phyloP scores from a whole-genome alignment of 805 yeast genomes.

The Ogataea minuta region DNA sequence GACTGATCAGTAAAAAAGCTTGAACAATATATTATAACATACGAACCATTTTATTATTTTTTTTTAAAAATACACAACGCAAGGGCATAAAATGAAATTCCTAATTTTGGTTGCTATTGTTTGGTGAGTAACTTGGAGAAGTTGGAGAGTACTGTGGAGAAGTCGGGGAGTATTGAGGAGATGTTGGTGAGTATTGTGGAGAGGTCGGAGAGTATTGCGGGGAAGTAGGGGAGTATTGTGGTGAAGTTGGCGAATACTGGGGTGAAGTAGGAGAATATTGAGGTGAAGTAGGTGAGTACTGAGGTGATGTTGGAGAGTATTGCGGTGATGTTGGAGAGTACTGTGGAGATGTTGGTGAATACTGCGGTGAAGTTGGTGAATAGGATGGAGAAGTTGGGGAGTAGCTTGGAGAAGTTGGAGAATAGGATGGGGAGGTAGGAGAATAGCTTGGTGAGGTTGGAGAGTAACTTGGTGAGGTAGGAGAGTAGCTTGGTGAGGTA shows the following conservation, averaged over 20 bases:
- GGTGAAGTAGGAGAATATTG: slow-evolving; percentile 75
- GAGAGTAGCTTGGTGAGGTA: slow-evolving; percentile 70
- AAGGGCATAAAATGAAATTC: slow-evolving; percentile 15
- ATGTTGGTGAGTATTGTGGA: slow-evolving; percentile 65
- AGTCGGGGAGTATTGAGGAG: slow-evolving; percentile 76
- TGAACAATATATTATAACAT: slow-evolving; percentile 7
- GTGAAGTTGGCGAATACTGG: slow-evolving; percentile 73
- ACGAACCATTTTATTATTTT: slow-evolving; percentile 15
- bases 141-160: slow-evolving; percentile 79
- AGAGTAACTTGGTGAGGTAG: slow-evolving; percentile 66
- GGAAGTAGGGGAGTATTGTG: slow-evolving; percentile 70
- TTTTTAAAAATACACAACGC: slow-evolving; percentile 18
- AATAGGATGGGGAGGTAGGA: slow-evolving; percentile 76
- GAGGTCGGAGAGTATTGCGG: slow-evolving; percentile 68
- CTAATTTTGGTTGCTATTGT: slow-evolving; percentile 21
- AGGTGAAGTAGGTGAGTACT: slow-evolving; percentile 79
- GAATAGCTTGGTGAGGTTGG: slow-evolving; percentile 73
- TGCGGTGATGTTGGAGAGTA: slow-evolving; percentile 75
- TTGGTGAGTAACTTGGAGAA: slow-evolving; percentile 73
- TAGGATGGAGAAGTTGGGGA: slow-evolving; percentile 59
- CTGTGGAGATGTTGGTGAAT: slow-evolving; percentile 77
- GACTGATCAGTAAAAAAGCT: slow-evolving; percentile 67
- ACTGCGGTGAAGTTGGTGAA: slow-evolving; percentile 65
- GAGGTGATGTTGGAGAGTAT: slow-evolving; percentile 78
- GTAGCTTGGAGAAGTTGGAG: slow-evolving; percentile 70